Evolutionary conservation across 129 eudicot genomes (phyloP), one percentile per base, ranked within the genome.

Genomic region (Flaveria trinervia): DNA sequence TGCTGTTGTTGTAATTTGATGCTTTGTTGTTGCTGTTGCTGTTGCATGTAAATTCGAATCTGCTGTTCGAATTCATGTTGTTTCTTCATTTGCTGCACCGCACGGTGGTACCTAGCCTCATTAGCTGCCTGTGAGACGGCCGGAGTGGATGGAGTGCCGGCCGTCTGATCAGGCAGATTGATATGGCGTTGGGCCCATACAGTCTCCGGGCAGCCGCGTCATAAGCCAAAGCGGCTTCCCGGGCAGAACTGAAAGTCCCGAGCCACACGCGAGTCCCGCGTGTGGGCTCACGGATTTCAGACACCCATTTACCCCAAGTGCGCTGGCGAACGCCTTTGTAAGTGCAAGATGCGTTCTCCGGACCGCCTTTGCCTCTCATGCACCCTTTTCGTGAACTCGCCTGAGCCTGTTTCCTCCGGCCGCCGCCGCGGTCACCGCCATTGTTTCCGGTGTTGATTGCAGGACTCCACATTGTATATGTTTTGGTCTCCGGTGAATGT

Each of bases 251-350:
- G 49, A 90, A 93, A 8, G 97, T 93, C 41, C 98, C 98, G 1
- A 93, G 85, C 98, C 98, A 93, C 0, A 86, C 82, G 8, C 98
- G 95, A 57, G 86, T 77, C 0, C 98, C 97, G 1, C 96, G 89
- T 67, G 87, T 88, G 4, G 96, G 98, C 72, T 93, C 98, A 8
- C 98, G 92, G 9, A 93, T 93, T 48, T 93, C 98, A 4, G 98
- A 86, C 44, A 92, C 98, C 98, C 98, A 92, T 66, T 90, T 90
- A 0, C 98, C 98, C 98, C 98, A 93, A 0, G 97, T 93, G 20
- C 98, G 81, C 70, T 90, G 98, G 0, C 98, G 79, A 8, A 93
- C 98, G 33, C 98, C 98, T 74, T 90, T 93, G 83, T 83, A 93
- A 8, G 87, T 90, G 78, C 98, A 93, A 1, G 87, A 30, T 7